Percentiles rank a stretch among this genome's conserved stretches.
Evolutionary conservation across 2,329 filamentous ascomycete genomes (phyloP).

Genomic region (Dothideomycetidae sp.): DNA sequence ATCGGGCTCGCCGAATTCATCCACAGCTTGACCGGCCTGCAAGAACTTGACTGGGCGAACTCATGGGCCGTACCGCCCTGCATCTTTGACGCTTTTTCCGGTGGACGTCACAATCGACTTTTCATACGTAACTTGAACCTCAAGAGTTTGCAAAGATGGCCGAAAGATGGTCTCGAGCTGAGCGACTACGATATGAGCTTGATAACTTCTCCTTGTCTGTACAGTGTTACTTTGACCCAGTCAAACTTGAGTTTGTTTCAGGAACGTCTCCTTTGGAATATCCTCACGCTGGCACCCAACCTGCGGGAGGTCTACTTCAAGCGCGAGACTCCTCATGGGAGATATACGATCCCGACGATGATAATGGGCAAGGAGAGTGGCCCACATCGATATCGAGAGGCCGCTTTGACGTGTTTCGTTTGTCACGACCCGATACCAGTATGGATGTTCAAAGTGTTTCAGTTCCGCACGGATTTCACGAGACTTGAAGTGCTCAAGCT

Average conservation of each 20-base stretch:
- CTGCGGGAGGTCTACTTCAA: not conserved
- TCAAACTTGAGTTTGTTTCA: not conserved
- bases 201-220: not conserved
- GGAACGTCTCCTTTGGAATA: not conserved
- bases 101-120: not conserved
- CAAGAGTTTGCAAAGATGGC: no score
- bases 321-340: not conserved
- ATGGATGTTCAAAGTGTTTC: not conserved
- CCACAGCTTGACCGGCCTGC: not conserved
- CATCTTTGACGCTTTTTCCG: not conserved
- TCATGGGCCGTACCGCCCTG: not conserved
- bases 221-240: not conserved
- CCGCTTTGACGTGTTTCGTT: not conserved
- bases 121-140: not conserved
- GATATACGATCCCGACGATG: not conserved
- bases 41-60: not conserved
- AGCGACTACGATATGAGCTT: not conserved
- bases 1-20: not conserved
- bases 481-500: not conserved
- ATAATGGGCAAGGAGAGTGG: no score
- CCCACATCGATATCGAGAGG: not conserved
- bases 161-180: not conserved
- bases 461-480: not conserved
- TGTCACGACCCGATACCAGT: not conserved
- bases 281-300: not conserved